These are phyloP conservation scores for Colletotrichum tamarilloi DNA, from an alignment of 2,329 filamentous ascomycete species.

Conservation along the genomic window DNA sequence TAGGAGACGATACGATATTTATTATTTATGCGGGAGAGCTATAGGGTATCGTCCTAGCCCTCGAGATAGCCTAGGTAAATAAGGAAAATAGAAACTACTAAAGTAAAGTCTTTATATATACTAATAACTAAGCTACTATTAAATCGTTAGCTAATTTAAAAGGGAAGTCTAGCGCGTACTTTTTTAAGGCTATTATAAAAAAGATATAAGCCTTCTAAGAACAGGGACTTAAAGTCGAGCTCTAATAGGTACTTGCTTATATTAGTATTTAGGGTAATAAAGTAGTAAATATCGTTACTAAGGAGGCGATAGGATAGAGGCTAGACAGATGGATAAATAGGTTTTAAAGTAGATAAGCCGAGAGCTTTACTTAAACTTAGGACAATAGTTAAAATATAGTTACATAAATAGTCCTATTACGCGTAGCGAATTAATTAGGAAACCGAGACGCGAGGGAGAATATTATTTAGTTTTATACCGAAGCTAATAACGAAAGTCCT, in stretches of 20 bases:
- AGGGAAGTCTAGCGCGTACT: neutral
- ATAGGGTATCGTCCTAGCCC: neutral
- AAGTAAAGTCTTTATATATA: conserved; percentile 7
- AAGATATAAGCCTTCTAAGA: neutral
- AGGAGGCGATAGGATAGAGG: neutral
- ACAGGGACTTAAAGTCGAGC: neutral
- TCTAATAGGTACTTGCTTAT: neutral
- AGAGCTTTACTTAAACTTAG: neutral
- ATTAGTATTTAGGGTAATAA: neutral
- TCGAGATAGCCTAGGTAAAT: neutral
- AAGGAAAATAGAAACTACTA: neutral
- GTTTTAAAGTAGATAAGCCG: neutral
- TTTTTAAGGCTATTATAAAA: neutral
- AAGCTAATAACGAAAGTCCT: no score
- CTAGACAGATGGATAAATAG: neutral
- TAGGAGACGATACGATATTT: neutral
- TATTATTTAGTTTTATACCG: no score
- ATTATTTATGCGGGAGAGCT: neutral
- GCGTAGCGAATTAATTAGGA: neutral
- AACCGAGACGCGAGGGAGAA: neutral
- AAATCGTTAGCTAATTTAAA: neutral
- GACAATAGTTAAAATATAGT: neutral
- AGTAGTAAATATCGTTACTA: neutral
- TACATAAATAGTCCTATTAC: neutral
- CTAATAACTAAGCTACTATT: conserved; percentile 6